These are phyloP conservation scores for Candida methanosorbosa DNA, from an alignment of 805 yeast genomes.

Conservation along the genomic window DNA sequence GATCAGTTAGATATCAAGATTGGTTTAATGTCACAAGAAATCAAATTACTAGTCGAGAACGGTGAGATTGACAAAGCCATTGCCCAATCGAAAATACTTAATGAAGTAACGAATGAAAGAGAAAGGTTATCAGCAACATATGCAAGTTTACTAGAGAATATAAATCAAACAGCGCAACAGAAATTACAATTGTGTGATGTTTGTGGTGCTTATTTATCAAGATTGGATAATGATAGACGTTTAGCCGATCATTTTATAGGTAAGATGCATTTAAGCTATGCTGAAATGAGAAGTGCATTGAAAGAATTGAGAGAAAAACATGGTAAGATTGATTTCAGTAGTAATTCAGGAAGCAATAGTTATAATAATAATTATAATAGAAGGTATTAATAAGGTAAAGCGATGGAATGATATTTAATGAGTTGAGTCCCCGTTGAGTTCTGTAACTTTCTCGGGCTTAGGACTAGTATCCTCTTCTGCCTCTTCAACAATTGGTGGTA, in stretches of 20 bases:
- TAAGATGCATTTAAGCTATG: conserved; percentile 77
- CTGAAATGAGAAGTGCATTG: conserved; percentile 56
- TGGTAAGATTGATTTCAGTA: no score
- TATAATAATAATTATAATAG: no score
- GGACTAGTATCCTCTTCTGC: no score
- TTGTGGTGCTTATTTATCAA: conserved; percentile 83
- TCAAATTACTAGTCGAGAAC: conserved; percentile 39
- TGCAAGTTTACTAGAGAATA: conserved; percentile 53
- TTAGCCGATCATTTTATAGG: conserved; percentile 88
- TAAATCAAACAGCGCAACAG: conserved; percentile 83
- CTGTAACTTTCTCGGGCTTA: no score
- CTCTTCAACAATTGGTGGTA: no score
- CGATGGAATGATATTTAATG: no score
- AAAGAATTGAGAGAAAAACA: conserved; percentile 26
- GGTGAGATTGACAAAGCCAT: conserved; percentile 28
- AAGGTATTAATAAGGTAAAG: no score
- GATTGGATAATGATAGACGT: conserved; percentile 80
- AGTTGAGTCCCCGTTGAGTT: no score
- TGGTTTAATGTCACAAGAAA: conserved; percentile 60
- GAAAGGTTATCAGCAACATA: conserved; percentile 46
- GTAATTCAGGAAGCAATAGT: no score
- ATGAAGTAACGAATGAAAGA: conserved; percentile 38
- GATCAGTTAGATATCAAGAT: conserved; percentile 56
- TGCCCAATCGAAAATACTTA: conserved; percentile 14
- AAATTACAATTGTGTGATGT: conserved; percentile 83